phyloP scores from a whole-genome alignment of 2,329 filamentous ascomycete genomes.

The Aspergillus pseudoglaucus region DNA sequence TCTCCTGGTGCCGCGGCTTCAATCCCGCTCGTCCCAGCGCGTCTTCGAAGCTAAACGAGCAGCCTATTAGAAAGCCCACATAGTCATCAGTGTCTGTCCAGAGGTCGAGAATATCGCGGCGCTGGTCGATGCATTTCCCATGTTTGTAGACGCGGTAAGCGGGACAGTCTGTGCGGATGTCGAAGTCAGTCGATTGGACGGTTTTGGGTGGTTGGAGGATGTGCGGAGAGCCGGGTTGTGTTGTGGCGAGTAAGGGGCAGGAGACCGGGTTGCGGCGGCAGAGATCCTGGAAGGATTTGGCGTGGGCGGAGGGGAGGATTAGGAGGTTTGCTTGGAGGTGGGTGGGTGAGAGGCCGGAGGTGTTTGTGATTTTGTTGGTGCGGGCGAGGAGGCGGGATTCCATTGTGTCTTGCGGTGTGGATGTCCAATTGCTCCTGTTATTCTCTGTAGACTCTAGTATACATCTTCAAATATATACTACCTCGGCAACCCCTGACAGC shows the following conservation, averaged over 20 bases:
- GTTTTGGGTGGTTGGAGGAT: slow-evolving; percentile 14
- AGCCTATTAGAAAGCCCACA: slow-evolving; percentile 58
- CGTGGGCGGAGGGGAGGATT: slow-evolving; percentile 52
- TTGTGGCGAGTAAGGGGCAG: slow-evolving; percentile 53
- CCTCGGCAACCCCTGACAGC: too few relatives aligned
- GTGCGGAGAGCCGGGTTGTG: slow-evolving; percentile 32
- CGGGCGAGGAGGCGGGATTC: slow-evolving; percentile 40
- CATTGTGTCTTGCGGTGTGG: slow-evolving; percentile 25
- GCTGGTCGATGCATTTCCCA: slow-evolving; percentile 35
- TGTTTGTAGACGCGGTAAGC: slow-evolving; percentile 54
- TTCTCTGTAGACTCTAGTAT: too few relatives aligned
- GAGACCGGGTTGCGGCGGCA: slow-evolving; percentile 58
- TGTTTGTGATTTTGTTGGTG: slow-evolving; percentile 37
- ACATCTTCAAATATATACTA: too few relatives aligned
- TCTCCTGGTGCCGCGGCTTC: slow-evolving; percentile 44
- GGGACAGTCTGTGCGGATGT: slow-evolving; percentile 54
- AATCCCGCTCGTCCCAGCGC: slow-evolving; percentile 49
- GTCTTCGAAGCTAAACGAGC: slow-evolving; percentile 58
- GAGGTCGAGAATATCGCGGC: slow-evolving; percentile 41
- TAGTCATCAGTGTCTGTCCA: slow-evolving; percentile 53
- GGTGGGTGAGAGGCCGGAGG: slow-evolving; percentile 50
- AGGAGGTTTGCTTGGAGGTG: slow-evolving; percentile 59
- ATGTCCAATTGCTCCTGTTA: not conserved
- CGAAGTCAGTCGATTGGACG: slow-evolving; percentile 34
- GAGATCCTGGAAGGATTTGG: slow-evolving; percentile 52